Evolutionary conservation across 2,329 filamentous ascomycete species (phyloP), one percentile per base, ranked within the genome.

Genomic region (Neodidymelliopsis sp.): DNA sequence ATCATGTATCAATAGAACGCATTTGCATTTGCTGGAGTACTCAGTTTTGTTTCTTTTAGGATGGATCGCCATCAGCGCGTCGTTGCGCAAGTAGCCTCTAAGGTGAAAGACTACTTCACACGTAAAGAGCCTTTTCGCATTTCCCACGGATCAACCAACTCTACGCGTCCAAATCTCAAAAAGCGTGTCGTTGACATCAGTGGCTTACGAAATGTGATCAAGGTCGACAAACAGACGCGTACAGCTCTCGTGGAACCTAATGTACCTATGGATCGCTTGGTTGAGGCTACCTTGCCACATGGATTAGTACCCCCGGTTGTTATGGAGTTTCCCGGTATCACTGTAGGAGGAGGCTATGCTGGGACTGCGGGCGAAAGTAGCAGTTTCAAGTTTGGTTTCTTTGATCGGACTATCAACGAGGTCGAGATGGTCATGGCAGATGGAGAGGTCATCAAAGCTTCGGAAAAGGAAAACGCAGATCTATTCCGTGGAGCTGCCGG

Each of bases 111-210:
- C 10, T 84, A 82, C 66, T 76, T 83, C 63, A 69, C 75, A 10
- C 75, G 75, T 33, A 73, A 79, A 44, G 73, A 81, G 64, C 82
- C 86, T 2, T 91, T 89, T 71, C 81, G 87, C n/a, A 86, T 91
- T 65, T 88, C 85, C 60, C 88, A 91, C 72, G 89, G 89, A 53
- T 85, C 86, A 0, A 91, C 88, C 19, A 91, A 90, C 74, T 89
- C 84, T 71, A 91, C 89, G 27, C 84, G 89, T 6, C 79, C 80
- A 24, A 69, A 70, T 7, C 59, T 69, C 6, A 69, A 73, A 38
- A 66, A 67, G 25, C 66, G 52, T 31, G 77, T 84, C 8, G 77
- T 92, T 45, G 86, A 90, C 68, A 90, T 86, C 27, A 87, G 84
- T 70, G 64, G 67, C 4, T 79, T 92, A 8, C 79, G 77, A 56